Conservation (phyloP, 192 early-diverging fungal genomes). For the Dimargaris verticillata region DNA sequence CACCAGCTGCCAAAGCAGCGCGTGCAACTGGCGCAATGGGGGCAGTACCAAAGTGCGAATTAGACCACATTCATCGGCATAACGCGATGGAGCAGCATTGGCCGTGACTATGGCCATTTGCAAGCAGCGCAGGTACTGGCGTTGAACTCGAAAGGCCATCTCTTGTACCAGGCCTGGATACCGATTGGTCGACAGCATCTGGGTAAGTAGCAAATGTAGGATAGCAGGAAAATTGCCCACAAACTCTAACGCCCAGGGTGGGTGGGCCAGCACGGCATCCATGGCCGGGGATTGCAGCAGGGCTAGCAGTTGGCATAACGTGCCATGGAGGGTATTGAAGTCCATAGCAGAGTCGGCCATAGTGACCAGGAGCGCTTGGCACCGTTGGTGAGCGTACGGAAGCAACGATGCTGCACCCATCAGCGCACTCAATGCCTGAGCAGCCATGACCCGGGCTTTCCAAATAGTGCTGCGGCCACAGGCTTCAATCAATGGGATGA, state of each 20-base stretch:
- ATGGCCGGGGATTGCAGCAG: background rate
- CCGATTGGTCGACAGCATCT: background rate
- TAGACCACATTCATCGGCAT: background rate
- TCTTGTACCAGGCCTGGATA: background rate
- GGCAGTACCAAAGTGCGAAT: background rate
- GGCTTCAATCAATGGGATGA: conserved; percentile 33
- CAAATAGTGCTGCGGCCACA: conserved; percentile 37
- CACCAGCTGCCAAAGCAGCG: background rate
- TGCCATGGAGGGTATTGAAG: background rate
- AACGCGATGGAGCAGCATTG: background rate
- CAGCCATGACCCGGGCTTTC: conserved; percentile 10
- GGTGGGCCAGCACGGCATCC: background rate
- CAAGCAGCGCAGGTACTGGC: background rate
- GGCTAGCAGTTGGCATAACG: background rate
- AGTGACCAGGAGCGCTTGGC: background rate
- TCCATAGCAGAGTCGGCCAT: background rate
- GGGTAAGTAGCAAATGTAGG: background rate
- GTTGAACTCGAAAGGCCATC: background rate
- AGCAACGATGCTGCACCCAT: background rate
- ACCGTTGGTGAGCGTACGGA: background rate
- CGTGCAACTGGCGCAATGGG: background rate
- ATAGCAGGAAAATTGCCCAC: background rate
- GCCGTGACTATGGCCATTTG: background rate
- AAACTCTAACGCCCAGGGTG: conserved; percentile 2
- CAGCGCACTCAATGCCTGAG: background rate